These are phyloP conservation scores for Cryptosporidium viatorum DNA, from an alignment of 169 alveolate species.

Conservation along the genomic window DNA sequence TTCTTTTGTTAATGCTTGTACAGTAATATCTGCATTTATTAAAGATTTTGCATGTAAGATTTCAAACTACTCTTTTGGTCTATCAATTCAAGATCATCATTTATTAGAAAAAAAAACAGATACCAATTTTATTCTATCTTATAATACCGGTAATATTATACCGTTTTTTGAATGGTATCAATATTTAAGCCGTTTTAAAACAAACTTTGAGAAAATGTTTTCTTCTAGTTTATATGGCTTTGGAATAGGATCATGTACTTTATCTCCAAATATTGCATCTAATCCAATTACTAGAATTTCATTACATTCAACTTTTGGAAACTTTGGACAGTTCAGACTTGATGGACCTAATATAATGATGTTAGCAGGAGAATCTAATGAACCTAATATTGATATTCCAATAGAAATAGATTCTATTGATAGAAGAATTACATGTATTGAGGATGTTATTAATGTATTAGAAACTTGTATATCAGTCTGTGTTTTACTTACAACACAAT, in stretches of 20 bases:
- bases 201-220: constrained; percentile 73
- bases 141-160: constrained; percentile 12
- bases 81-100: background rate
- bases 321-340: constrained; percentile 82
- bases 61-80: constrained; percentile 20
- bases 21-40: constrained; percentile 31
- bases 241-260: constrained; percentile 82
- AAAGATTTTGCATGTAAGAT: constrained; percentile 16
- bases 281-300: constrained; percentile 21
- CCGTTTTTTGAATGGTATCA: constrained; percentile 79
- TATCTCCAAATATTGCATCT: constrained; percentile 76
- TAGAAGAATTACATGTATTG: constrained; percentile 9
- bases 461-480: constrained; percentile 48
- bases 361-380: constrained; percentile 80
- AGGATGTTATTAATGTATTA: constrained; percentile 34
- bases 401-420: constrained; percentile 42
- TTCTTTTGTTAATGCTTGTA: constrained; percentile 30
- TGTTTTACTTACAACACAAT: constrained; percentile 30
- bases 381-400: constrained; percentile 65
- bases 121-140: constrained; percentile 6
- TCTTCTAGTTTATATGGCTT: constrained; percentile 78
- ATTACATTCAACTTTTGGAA: constrained; percentile 77
- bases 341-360: constrained; percentile 83
- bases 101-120: background rate
- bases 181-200: constrained; percentile 74